Evolutionary conservation across 345 rosid species (phyloP).

Genomic region (Brassica rapa): DNA sequence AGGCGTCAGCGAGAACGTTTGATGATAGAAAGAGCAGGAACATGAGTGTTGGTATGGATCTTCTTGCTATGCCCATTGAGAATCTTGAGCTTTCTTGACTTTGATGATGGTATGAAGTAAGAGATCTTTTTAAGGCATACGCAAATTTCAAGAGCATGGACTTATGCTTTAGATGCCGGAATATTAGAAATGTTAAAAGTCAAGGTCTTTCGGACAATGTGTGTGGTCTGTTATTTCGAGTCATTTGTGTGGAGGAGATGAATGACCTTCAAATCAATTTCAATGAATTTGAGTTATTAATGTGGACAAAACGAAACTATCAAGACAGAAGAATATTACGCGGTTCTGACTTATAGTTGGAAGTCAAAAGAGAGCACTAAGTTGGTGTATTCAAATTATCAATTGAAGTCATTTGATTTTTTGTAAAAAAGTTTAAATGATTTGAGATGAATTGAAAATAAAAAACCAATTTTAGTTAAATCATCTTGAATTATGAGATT

Average conservation of each 20-base stretch:
- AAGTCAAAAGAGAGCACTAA: background rate
- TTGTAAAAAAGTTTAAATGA: background rate
- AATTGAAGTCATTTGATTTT: background rate
- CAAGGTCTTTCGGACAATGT: conserved; percentile 26
- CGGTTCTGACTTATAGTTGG: conserved; percentile 6
- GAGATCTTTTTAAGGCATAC: background rate
- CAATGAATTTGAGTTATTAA: background rate
- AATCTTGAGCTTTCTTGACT: conserved; percentile 10
- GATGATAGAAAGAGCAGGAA: conserved; percentile 22
- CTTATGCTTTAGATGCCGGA: conserved; percentile 14
- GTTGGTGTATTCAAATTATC: background rate
- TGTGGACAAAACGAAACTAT: background rate
- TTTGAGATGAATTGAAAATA: too few relatives aligned
- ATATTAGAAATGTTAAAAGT: conserved; percentile 28
- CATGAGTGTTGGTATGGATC: conserved; percentile 12
- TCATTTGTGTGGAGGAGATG: conserved; percentile 34
- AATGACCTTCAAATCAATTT: background rate
- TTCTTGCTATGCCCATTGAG: conserved; percentile 26
- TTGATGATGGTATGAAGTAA: conserved; percentile 7
- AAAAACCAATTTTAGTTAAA: background rate
- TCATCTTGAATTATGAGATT: background rate
- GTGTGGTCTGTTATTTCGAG: background rate
- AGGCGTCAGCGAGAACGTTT: background rate
- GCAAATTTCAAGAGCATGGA: background rate
- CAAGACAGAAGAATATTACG: background rate